A percentile compares a stretch with the other conserved stretches of the same genome.
These are phyloP conservation scores for Elymus sibiricus DNA, from an alignment of 176 grass and related monocot genomes.

Conservation along the genomic window DNA sequence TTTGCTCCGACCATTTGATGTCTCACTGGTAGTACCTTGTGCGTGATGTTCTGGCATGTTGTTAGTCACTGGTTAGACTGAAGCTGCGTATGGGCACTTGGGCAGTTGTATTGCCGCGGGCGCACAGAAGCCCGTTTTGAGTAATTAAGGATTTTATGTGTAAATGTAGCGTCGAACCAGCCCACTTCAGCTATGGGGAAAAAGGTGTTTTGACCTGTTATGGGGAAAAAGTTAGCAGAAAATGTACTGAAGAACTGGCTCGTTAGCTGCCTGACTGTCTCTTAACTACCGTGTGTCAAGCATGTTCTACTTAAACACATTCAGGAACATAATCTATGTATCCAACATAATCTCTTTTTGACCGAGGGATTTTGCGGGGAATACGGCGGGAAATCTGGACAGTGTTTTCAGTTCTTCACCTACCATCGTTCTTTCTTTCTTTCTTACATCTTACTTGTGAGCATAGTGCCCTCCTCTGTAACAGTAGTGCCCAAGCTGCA, in stretches of 20 bases:
- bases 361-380: no score
- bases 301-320: no score
- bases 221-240: not conserved
- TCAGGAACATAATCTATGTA: no score
- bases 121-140: not conserved
- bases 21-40: not conserved
- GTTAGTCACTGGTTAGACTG: not conserved
- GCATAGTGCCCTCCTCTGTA: no score
- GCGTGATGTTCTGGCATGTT: constrained; percentile 7
- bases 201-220: no score
- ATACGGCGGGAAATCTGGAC: no score
- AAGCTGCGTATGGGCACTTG: not conserved
- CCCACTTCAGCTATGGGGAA: not conserved
- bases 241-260: not conserved
- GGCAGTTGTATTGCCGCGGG: not conserved
- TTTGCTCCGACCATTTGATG: not conserved
- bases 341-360: no score
- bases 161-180: not conserved
- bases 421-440: no score
- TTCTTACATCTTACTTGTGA: no score
- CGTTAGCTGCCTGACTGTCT: not conserved
- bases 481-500: no score
- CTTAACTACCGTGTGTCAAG: not conserved
- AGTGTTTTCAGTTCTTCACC: no score
- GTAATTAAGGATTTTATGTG: not conserved